Percentiles rank a stretch among this genome's conserved stretches.
Conservation (phyloP, 257 asterid genomes). For the Rubia yunnanensis region DNA sequence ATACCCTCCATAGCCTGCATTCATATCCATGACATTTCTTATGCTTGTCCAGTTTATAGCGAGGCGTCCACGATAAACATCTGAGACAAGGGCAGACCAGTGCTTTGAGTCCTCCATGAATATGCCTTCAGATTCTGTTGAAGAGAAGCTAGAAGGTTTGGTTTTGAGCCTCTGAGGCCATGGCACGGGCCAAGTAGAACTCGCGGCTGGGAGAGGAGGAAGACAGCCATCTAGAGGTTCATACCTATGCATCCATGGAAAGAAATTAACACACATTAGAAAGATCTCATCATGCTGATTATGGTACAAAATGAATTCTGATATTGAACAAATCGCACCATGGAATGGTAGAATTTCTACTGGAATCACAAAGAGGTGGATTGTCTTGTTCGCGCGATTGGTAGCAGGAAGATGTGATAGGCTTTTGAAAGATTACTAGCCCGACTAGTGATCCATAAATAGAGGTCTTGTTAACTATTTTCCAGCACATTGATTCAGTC, state of each 20-base stretch:
- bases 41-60: constrained; percentile 58
- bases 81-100: constrained; percentile 82
- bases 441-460: constrained; percentile 40
- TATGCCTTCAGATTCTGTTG: constrained; percentile 43
- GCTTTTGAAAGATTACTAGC: constrained; percentile 73
- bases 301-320: neutral
- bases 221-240: constrained; percentile 69
- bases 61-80: constrained; percentile 64
- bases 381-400: constrained; percentile 41
- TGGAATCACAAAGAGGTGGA: constrained; percentile 65
- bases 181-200: constrained; percentile 60
- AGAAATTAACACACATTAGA: constrained; percentile 7
- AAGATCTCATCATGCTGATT: constrained; percentile 1
- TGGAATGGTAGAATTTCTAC: constrained; percentile 35
- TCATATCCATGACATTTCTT: constrained; percentile 91
- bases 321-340: constrained; percentile 29
- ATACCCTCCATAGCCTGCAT: constrained; percentile 96
- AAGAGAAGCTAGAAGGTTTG: constrained; percentile 50
- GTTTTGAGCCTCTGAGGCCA: constrained; percentile 81
- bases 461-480: constrained; percentile 40
- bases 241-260: constrained; percentile 39
- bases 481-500: constrained; percentile 88
- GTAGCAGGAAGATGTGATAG: constrained; percentile 67
- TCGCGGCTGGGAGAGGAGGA: constrained; percentile 29
- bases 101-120: constrained; percentile 59